Evolutionary conservation across 2,329 filamentous ascomycete genomes (phyloP).

Genomic region (Aspergillus intermedius): DNA sequence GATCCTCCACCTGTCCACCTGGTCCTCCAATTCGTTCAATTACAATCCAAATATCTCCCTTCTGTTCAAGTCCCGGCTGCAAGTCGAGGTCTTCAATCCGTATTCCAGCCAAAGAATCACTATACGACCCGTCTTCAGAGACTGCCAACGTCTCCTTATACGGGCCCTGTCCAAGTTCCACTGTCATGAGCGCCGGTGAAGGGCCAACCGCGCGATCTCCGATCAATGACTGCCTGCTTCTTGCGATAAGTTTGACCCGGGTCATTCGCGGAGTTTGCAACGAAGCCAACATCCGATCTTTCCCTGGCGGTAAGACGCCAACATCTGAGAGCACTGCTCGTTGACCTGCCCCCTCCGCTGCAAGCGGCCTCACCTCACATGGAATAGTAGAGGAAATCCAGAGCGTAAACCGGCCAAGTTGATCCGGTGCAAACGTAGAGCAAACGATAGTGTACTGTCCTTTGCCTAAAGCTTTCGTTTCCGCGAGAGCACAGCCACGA

Average conservation of each 20-base stretch:
- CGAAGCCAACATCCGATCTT: slow-evolving; percentile 50
- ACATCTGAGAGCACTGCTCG: slow-evolving; percentile 48
- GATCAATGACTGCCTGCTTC: slow-evolving; percentile 40
- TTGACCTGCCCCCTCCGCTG: slow-evolving; percentile 68
- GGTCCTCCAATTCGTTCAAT: slow-evolving; percentile 68
- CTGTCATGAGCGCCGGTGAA: slow-evolving; percentile 59
- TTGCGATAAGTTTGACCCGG: slow-evolving; percentile 52
- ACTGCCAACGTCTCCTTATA: slow-evolving; percentile 58
- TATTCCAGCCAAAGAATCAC: slow-evolving; percentile 59
- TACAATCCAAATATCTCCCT: slow-evolving; percentile 67
- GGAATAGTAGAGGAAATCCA: slow-evolving; percentile 59
- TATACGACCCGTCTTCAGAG: slow-evolving; percentile 69
- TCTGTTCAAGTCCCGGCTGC: slow-evolving; percentile 52
- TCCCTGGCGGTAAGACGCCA: slow-evolving; percentile 47
- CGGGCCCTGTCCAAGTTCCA: slow-evolving; percentile 68
- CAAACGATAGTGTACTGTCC: slow-evolving; percentile 83
- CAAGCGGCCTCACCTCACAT: slow-evolving; percentile 55
- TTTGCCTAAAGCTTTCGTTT: slow-evolving; percentile 53
- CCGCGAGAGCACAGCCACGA: slow-evolving; percentile 66
- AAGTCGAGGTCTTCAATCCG: slow-evolving; percentile 70
- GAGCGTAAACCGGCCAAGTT: slow-evolving; percentile 67
- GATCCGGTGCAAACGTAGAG: slow-evolving; percentile 80
- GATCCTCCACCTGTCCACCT: slow-evolving; percentile 43
- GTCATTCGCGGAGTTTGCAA: slow-evolving; percentile 52
- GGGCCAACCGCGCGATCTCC: slow-evolving; percentile 31